phyloP scores from a whole-genome alignment of 2,329 filamentous ascomycete genomes.

The Byssochlamys sp. region DNA sequence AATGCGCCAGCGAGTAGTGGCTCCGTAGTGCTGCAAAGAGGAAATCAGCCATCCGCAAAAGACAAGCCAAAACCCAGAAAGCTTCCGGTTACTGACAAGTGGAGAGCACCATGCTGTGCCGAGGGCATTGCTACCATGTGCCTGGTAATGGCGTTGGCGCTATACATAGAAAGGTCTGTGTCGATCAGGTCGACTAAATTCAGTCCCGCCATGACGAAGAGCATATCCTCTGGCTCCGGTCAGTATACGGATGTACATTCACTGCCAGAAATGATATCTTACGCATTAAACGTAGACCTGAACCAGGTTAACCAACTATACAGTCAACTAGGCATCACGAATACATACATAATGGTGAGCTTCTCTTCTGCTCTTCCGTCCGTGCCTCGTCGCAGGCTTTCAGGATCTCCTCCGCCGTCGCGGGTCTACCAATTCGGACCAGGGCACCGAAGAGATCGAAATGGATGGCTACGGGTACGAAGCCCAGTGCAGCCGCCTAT shows the following conservation, averaged over 20 bases:
- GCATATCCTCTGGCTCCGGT: slow-evolving; percentile 21
- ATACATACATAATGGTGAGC: slow-evolving; percentile 16
- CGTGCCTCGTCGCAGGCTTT: slow-evolving; percentile 12
- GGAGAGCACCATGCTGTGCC: slow-evolving; percentile 27
- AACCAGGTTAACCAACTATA: background rate
- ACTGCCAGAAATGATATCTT: slow-evolving; percentile 3
- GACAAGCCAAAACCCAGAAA: background rate
- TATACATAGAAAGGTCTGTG: slow-evolving; percentile 17
- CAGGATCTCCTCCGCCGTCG: slow-evolving; percentile 20
- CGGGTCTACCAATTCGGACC: slow-evolving; percentile 15
- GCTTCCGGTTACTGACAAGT: slow-evolving; percentile 20
- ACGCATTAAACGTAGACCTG: slow-evolving; percentile 16
- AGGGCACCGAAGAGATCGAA: slow-evolving; percentile 25
- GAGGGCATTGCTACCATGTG: slow-evolving; percentile 27
- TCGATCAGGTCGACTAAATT: slow-evolving; percentile 23
- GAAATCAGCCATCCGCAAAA: background rate
- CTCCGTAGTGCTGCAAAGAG: slow-evolving; percentile 21
- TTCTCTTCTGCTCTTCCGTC: slow-evolving; percentile 7
- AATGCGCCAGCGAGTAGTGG: slow-evolving; percentile 27
- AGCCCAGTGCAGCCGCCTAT: slow-evolving; percentile 27
- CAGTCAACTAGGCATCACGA: background rate
- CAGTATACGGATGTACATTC: slow-evolving; percentile 3
- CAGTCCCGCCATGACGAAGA: slow-evolving; percentile 28
- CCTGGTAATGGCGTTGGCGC: slow-evolving; percentile 24
- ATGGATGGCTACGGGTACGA: slow-evolving; percentile 27